These are phyloP conservation scores for Williopsis jadinii DNA, from an alignment of 1,139 yeast species.

Conservation along the genomic window DNA sequence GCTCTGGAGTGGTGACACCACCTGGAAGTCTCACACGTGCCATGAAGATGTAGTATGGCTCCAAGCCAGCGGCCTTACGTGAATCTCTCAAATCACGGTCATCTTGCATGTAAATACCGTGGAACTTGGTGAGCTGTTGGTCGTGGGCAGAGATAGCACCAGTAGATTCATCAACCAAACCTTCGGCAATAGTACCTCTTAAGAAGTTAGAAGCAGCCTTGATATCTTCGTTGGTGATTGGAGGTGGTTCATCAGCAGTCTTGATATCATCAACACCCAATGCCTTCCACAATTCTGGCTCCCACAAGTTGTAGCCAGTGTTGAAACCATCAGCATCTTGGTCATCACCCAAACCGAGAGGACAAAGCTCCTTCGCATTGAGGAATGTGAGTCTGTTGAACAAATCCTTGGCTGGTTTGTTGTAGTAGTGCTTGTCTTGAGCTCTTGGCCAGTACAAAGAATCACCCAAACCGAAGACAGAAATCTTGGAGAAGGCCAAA, in stretches of 20 bases:
- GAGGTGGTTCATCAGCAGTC: constrained; percentile 92
- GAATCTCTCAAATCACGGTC: constrained; percentile 95
- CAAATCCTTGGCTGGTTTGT: constrained; percentile 83
- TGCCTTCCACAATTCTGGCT: constrained; percentile 77
- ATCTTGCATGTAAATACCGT: constrained; percentile 98
- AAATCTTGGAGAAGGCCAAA: constrained; percentile 57
- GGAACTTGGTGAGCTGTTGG: constrained; percentile 94
- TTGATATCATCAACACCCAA: constrained; percentile 80
- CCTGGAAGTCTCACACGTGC: constrained; percentile 95
- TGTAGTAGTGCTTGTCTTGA: constrained; percentile 89
- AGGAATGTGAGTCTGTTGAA: constrained; percentile 54
- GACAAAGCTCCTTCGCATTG: constrained; percentile 68
- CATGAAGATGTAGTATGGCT: constrained; percentile 95
- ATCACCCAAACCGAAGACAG: constrained; percentile 91
- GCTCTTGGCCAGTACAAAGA: constrained; percentile 96
- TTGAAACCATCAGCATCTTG: constrained; percentile 95
- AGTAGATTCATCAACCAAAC: constrained; percentile 71
- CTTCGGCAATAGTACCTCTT: constrained; percentile 92
- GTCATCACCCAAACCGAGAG: constrained; percentile 88
- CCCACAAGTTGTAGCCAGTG: constrained; percentile 88
- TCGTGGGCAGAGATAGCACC: constrained; percentile 92
- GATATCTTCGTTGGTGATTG: constrained; percentile 94
- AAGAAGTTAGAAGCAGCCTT: constrained; percentile 78
- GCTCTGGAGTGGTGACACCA: constrained; percentile 80
- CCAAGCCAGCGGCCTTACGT: constrained; percentile 85